A percentile compares a stretch with the other conserved stretches of the same genome.
These are phyloP conservation scores for Endothia cerciana DNA, from an alignment of 2,329 filamentous ascomycete species.

Conservation along the genomic window DNA sequence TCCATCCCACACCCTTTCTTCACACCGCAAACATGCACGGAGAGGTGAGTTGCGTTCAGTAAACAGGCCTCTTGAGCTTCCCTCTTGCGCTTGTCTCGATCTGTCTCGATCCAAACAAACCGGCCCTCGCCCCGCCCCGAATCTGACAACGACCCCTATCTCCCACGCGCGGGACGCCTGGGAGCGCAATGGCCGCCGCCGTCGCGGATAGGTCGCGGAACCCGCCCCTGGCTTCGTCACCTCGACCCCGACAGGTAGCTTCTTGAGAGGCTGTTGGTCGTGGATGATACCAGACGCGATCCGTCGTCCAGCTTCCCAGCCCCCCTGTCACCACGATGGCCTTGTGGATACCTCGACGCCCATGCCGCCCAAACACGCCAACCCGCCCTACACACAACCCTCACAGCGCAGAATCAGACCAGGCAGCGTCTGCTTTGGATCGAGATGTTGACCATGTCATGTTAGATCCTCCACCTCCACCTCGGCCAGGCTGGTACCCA, in stretches of 20 bases:
- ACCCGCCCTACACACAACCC: not conserved
- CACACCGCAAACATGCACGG: conserved; percentile 29
- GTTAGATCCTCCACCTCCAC: conserved; percentile 65
- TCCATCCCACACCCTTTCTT: not conserved
- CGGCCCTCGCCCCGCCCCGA: conserved; percentile 3
- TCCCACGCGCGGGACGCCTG: conserved; percentile 15
- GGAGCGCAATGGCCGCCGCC: conserved; percentile 12
- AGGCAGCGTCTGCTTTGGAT: not conserved
- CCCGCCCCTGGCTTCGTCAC: not conserved
- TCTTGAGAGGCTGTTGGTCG: not conserved
- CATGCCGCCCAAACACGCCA: not conserved
- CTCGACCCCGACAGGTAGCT: not conserved
- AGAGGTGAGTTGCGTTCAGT: conserved; percentile 28
- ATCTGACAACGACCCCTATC: conserved; percentile 21
- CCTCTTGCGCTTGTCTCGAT: conserved; percentile 16
- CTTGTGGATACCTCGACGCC: not conserved
- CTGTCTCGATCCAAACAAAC: conserved; percentile 16
- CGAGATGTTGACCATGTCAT: conserved; percentile 21
- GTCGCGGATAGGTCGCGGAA: not conserved
- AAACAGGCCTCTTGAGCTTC: not conserved
- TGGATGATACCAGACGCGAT: conserved; percentile 6
- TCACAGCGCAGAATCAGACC: not conserved
- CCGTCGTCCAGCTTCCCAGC: not conserved
- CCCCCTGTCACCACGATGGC: not conserved
- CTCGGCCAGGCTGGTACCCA: conserved; percentile 72